These are phyloP conservation scores for Suillus tomentosus DNA, from an alignment of 768 basidiomycete species.

Conservation along the genomic window DNA sequence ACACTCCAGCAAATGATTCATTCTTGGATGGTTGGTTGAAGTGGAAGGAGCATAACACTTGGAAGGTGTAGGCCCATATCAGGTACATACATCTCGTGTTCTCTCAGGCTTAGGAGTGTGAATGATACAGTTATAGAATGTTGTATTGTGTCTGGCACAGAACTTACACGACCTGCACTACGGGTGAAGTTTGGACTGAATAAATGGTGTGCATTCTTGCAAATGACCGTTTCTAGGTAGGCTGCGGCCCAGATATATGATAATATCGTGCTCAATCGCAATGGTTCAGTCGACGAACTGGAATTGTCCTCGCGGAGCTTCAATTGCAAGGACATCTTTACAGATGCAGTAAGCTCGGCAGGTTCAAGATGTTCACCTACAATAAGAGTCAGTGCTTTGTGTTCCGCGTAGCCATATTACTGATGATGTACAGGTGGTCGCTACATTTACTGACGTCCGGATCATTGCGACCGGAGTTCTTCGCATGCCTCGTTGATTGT, in stretches of 20 bases:
- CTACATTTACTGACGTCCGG: conserved; percentile 71
- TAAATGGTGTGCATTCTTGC: conserved; percentile 35
- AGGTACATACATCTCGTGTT: conserved; percentile 48
- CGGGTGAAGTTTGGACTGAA: conserved; percentile 86
- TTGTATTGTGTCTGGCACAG: conserved; percentile 72
- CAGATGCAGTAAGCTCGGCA: conserved; percentile 66
- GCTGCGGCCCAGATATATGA: conserved; percentile 46
- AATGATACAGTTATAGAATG: conserved; percentile 41
- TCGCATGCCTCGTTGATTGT: conserved; percentile 55
- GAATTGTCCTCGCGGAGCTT: conserved; percentile 69
- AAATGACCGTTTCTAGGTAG: not conserved
- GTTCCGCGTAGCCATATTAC: conserved; percentile 13
- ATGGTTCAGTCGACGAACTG: conserved; percentile 72
- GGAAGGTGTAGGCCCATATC: conserved; percentile 62
- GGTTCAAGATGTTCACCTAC: conserved; percentile 39
- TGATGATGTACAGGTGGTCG: conserved; percentile 51
- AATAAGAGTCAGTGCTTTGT: conserved; percentile 51
- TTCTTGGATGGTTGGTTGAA: conserved; percentile 68
- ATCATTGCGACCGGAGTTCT: conserved; percentile 72
- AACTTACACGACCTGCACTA: conserved; percentile 65
- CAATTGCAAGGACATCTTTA: conserved; percentile 65
- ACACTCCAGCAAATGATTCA: conserved; percentile 67
- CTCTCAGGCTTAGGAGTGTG: conserved; percentile 8
- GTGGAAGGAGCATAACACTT: conserved; percentile 62
- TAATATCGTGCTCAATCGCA: conserved; percentile 66